Percentiles rank a stretch among this genome's conserved stretches.
Evolutionary conservation across 2,329 filamentous ascomycete genomes (phyloP).

Genomic region (Alternaria longipes): DNA sequence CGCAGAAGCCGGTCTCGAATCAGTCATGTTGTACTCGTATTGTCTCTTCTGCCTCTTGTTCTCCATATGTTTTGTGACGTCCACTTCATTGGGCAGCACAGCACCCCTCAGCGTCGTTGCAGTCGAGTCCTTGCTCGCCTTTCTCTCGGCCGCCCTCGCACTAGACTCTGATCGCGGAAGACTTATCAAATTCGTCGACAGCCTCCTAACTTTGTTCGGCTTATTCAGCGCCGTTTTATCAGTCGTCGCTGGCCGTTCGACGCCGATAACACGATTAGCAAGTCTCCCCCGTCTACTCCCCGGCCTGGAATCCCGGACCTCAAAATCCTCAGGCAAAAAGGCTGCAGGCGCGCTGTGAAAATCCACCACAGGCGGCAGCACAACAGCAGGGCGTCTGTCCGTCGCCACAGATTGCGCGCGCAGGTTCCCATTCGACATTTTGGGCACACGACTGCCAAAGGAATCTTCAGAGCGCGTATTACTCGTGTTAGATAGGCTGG

Average conservation of each 20-base stretch:
- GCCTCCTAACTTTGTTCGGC: slow-evolving; percentile 41
- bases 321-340: slow-evolving; percentile 60
- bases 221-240: slow-evolving; percentile 33
- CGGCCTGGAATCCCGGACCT: slow-evolving; percentile 45
- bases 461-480: slow-evolving; percentile 50
- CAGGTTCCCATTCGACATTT: slow-evolving; percentile 38
- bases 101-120: slow-evolving; percentile 26
- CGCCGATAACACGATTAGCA: slow-evolving; percentile 35
- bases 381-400: slow-evolving; percentile 34
- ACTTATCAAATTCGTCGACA: slow-evolving; percentile 45
- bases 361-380: slow-evolving; percentile 50
- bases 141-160: slow-evolving; percentile 26
- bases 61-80: slow-evolving; percentile 13
- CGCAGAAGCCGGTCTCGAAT: slow-evolving; percentile 10
- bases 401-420: slow-evolving; percentile 33
- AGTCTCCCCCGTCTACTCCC: slow-evolving; percentile 40
- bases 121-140: slow-evolving; percentile 31
- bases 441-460: slow-evolving; percentile 38
- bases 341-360: slow-evolving; percentile 59
- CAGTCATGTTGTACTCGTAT: slow-evolving; percentile 19
- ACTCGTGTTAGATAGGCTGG: slow-evolving; percentile 61
- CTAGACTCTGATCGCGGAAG: slow-evolving; percentile 40
- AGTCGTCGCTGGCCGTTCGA: slow-evolving; percentile 26
- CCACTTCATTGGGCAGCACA: background rate
- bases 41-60: slow-evolving; percentile 29